Base-by-base conservation (phyloP, 495 filamentous ascomycete genomes). In the Neurospora tetraspora region DNA sequence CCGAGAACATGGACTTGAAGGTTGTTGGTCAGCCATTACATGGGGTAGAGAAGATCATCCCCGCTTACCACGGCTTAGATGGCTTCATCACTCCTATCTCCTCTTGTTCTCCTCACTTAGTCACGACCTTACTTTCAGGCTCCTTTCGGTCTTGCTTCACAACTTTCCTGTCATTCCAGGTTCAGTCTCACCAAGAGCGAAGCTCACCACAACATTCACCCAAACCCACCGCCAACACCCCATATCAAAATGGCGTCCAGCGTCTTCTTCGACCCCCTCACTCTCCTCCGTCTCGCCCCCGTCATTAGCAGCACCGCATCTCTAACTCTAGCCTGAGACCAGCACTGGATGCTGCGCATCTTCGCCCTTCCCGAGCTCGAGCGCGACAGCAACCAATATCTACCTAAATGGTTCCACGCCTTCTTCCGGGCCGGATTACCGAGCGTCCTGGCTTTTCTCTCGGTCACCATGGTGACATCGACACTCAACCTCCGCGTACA, bases 321-420 rank as follows among this genome's bases (percentile, higher is more conserved):
- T 2, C 12, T 73, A 40, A 70, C 71, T 27, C 69, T 73, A 20
- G 61, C 65, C 23, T 68, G 71, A 23, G 47, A 70, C 34, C 65
- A 43, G 38, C 40, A 73, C 37, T 73, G 71, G 71, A 73, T 73
- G 36, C 18, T 70, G 6, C 23, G 69, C 37, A 40, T 70, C 18
- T 69, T 73, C 37, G 59, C 71, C 16, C 38, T 68, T 20, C n/a
- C 53, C 9, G 53, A 68, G 6, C 20, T 72, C 6, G 59, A 31
- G 18, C 6, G 20, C n/a, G n/a, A 68, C n/a, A 61, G 42, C 70
- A 38, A 39, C 11, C 36, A 7, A 5, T 71, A 59, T 11, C 45
- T 71, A 10, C 70, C 38, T 23, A 27, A 38, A 14, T 73, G 71
- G 71, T 73, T 73, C 18, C 5, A 7, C 10, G 39, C n/a, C n/a